Evolutionary conservation across 139 green algal species (phyloP).

Genomic region (Chlorella sp.): DNA sequence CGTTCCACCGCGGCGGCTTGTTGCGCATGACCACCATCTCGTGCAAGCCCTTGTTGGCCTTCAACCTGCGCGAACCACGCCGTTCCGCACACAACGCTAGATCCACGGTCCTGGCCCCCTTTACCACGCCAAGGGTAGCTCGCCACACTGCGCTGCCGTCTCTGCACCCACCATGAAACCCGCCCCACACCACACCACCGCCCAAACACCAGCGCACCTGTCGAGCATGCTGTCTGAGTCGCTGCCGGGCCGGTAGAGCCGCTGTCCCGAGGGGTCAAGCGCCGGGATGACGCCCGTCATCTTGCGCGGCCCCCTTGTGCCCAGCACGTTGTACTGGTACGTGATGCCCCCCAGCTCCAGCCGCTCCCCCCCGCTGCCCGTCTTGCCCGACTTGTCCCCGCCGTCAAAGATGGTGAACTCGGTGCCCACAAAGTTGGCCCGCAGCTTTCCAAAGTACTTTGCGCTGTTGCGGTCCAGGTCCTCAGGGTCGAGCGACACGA

Average conservation of each 20-base stretch:
- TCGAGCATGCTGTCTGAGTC: conserved; percentile 38
- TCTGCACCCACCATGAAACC: too few species aligned
- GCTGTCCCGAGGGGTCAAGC: conserved; percentile 23
- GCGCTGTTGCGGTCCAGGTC: conserved; percentile 42
- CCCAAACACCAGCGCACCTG: conserved; percentile 18
- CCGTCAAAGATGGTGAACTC: conserved; percentile 84
- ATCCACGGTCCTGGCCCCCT: too few species aligned
- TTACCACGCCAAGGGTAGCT: too few species aligned
- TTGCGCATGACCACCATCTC: conserved; percentile 71
- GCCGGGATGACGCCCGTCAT: conserved; percentile 75
- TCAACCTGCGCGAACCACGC: too few species aligned
- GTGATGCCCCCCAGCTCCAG: conserved; percentile 55
- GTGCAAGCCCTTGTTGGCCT: conserved; percentile 15
- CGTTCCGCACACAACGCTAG: too few species aligned
- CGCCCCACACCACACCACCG: not conserved
- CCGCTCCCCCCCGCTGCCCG: conserved; percentile 9
- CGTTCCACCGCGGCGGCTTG: conserved; percentile 95
- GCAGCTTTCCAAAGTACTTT: conserved; percentile 76
- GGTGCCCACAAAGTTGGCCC: conserved; percentile 91
- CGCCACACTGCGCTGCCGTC: too few species aligned
- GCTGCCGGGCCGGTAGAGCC: conserved; percentile 12
- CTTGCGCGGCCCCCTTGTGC: conserved; percentile 85
- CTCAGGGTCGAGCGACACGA: conserved; percentile 75
- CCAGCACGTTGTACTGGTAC: conserved; percentile 91
- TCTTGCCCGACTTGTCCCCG: conserved; percentile 47